These are phyloP conservation scores for Tubosaeta sp. DNA, from an alignment of 768 basidiomycete genomes.

Conservation along the genomic window DNA sequence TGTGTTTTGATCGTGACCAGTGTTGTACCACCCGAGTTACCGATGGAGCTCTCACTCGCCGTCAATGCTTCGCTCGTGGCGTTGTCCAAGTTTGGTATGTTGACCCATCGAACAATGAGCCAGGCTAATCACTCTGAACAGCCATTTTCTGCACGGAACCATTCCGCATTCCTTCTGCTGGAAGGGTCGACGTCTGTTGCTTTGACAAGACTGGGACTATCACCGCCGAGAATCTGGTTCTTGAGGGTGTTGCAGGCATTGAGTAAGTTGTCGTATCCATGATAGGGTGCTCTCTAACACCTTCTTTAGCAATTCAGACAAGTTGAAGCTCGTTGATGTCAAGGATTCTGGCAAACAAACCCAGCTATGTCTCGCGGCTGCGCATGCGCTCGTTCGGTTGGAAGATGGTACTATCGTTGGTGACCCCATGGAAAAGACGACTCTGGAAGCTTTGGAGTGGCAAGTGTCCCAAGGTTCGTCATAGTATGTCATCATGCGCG, in stretches of 20 bases:
- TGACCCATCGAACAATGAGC: neutral
- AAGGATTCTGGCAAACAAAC: constrained; percentile 75
- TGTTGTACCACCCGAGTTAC: constrained; percentile 95
- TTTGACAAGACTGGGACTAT: constrained; percentile 99
- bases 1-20: constrained; percentile 96
- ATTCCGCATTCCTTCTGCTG: constrained; percentile 94
- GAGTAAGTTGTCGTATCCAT: constrained; percentile 53
- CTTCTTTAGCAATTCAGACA: constrained; percentile 49
- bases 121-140: constrained; percentile 27
- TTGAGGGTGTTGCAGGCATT: constrained; percentile 90
- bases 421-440: constrained; percentile 99
- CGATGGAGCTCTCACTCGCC: constrained; percentile 95
- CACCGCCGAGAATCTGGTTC: constrained; percentile 90
- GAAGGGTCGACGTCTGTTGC: constrained; percentile 96
- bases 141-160: constrained; percentile 99
- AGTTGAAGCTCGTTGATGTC: constrained; percentile 68
- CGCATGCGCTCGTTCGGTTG: constrained; percentile 90
- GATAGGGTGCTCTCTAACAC: neutral
- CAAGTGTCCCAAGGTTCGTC: constrained; percentile 60
- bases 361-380: constrained; percentile 83
- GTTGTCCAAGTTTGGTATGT: constrained; percentile 84
- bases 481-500: neutral
- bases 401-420: constrained; percentile 95
- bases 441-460: constrained; percentile 90
- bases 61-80: constrained; percentile 95